phyloP scores from a whole-genome alignment of 768 basidiomycete genomes.

The Rhodotorula paludigena region DNA sequence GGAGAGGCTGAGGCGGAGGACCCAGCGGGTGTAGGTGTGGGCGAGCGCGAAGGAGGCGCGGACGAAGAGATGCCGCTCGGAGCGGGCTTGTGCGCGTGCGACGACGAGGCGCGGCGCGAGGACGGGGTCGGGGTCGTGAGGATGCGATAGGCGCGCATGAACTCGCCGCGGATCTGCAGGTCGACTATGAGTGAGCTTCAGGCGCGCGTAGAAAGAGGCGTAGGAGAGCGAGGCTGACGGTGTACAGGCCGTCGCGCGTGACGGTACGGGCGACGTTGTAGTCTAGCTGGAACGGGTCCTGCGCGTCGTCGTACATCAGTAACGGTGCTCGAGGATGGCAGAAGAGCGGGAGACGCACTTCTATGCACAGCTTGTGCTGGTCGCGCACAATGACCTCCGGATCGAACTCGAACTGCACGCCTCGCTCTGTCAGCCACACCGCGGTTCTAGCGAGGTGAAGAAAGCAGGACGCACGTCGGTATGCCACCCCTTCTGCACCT shows the following conservation, averaged over 20 bases:
- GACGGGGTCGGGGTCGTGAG: conserved; percentile 58
- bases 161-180: conserved; percentile 87
- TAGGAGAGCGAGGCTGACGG: conserved; percentile 56
- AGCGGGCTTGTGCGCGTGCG: too few relatives aligned
- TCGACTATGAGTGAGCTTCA: background rate
- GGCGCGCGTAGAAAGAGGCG: background rate
- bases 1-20: too few relatives aligned
- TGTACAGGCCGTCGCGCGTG: conserved; percentile 91
- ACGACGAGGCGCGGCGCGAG: too few relatives aligned
- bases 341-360: conserved; percentile 54
- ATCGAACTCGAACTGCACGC: conserved; percentile 31
- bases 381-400: conserved; percentile 54
- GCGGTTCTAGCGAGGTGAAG: background rate
- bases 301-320: background rate
- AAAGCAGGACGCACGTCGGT: conserved; percentile 62
- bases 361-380: conserved; percentile 90
- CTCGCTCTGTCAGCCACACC: conserved; percentile 14
- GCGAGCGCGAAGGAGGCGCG: conserved; percentile 73
- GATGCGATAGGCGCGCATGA: conserved; percentile 90
- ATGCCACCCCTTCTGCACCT: conserved; percentile 90
- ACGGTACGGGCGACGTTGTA: conserved; percentile 97
- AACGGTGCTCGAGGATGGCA: too few relatives aligned
- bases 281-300: conserved; percentile 92
- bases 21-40: too few relatives aligned
- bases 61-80: too few relatives aligned